Evolutionary conservation across 2,329 filamentous ascomycete species (phyloP).

Genomic region (Sphaerulina vaccinii): DNA sequence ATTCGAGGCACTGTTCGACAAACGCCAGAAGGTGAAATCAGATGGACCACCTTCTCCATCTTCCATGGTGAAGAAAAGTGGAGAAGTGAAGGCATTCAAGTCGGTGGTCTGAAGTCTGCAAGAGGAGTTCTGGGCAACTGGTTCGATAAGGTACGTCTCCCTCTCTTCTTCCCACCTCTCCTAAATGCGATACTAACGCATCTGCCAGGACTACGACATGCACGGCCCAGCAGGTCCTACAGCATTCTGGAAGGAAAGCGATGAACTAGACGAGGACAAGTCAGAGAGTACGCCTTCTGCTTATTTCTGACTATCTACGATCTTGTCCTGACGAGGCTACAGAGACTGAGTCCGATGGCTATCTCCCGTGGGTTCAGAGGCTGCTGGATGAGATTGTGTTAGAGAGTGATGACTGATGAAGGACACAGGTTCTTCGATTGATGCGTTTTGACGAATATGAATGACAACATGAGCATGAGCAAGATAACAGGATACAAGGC

Average conservation of each 20-base stretch:
- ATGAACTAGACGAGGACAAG: constrained; percentile 43
- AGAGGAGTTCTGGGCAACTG: constrained; percentile 72
- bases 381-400: constrained; percentile 10
- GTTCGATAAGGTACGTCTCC: constrained; percentile 65
- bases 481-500: no score
- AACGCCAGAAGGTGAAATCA: constrained; percentile 68
- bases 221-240: constrained; percentile 72
- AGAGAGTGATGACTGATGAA: constrained; percentile 1
- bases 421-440: constrained; percentile 6
- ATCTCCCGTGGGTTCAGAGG: constrained; percentile 10
- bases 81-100: constrained; percentile 73
- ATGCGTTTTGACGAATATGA: no score
- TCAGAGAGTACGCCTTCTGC: constrained; percentile 26
- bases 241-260: constrained; percentile 73
- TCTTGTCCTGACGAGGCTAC: constrained; percentile 9
- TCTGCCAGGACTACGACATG: constrained; percentile 59
- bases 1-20: constrained; percentile 65
- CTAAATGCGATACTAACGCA: background rate
- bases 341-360: constrained; percentile 3
- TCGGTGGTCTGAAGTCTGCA: constrained; percentile 65
- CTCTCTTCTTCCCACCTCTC: background rate
- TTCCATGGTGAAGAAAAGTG: constrained; percentile 66
- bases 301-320: constrained; percentile 22
- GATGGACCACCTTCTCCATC: constrained; percentile 70
- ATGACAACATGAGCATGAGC: no score